Base-by-base conservation (phyloP, 164 flowering plant species). In the Magnolia changhungtana region DNA sequence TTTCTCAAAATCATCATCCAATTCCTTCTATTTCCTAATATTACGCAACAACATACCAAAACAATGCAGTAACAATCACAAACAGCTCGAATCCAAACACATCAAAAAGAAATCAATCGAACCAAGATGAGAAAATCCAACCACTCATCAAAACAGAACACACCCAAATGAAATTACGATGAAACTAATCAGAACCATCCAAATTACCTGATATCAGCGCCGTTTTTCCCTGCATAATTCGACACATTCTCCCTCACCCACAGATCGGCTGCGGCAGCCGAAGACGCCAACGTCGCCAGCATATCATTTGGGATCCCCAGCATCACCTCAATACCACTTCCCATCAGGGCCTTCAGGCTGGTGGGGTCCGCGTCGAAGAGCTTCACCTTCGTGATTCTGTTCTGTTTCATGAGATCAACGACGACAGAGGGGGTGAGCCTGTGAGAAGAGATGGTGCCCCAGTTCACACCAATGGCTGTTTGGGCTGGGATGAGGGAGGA, bases 271-370 rank as follows among this genome's bases (percentile, higher is more conserved):
- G 89, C 89, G n/a, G 61, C 80, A 72, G 91, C 9, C 16, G 95
- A 91, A 0, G 96, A 85, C 79, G 85, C 81, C 8, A 93, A 68
- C 3, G 68, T 4, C 11, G 80, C 79, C 84, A 93, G 59, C 90
- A 92, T 81, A n/a, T 95, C 95, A 76, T 95, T 95, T n/a, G 92
- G 90, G 18, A 95, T 89, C 21, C 98, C 98, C 55, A 92, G 85
- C 97, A 93, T 92, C 50, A 95, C 95, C 81, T 95, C 80, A 79
- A 93, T 89, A 76, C 90, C 91, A 81, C 82, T 85, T 16, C 96
- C 96, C 88, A 76, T 83, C 0, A 95, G 78, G 73, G 90, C 90
- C 24, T 16, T 74, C 1, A 95, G 78, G 49, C 14, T 83, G 77
- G 3, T 74, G 23, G 91, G 91, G 80, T 95, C 97, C 0, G 98